Evolutionary conservation across 306 rosid species (phyloP), one percentile per base, ranked within the genome.

Genomic region (Pyrus bretschneideri): DNA sequence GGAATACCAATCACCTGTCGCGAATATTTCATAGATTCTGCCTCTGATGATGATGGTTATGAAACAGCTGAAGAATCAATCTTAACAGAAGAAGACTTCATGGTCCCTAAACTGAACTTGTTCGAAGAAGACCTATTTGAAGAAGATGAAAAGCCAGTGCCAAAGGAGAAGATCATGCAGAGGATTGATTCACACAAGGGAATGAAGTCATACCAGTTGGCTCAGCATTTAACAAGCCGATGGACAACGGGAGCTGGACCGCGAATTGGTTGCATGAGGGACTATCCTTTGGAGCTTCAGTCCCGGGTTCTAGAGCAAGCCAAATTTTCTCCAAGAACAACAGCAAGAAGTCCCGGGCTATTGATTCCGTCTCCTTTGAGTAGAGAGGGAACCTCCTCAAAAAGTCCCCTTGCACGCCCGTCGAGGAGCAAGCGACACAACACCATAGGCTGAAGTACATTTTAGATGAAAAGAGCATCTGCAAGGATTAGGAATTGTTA

Each of bases 231-330:
- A 44, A 65, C 84, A 23, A 84, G 88, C 23, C 88, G 69, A 81
- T 93, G 97, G 98, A 81, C 96, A 74, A 93, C 93, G 9, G 98
- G 93, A 38, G 96, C 87, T 7, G 97, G 93, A 22, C 97, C 97
- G 4, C 79, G 98, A 27, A 91, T 93, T 51, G 96, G 93, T 69
- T 93, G 97, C 83, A 89, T 93, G 98, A 87, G 98, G 81, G 98
- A 93, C 76, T 93, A 89, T 76, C 96, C 96, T 40, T 67, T 82
- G 3, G 92, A 93, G 86, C 96, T 93, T 80, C 97, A 84, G 69
- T 76, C 42, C 78, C 72, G 46, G 22, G 93, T 89, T 69, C 77
- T 91, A 31, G 93, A 93, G 81, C 90, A 89, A 67, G 92, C 91
- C 63, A 70, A 88, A 46, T 78, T 93, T 83, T 91, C 97, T 72